A percentile compares a stretch with the other conserved stretches of the same genome.
phyloP scores from a whole-genome alignment of 805 yeast genomes.

The Nakazawaea peltata region DNA sequence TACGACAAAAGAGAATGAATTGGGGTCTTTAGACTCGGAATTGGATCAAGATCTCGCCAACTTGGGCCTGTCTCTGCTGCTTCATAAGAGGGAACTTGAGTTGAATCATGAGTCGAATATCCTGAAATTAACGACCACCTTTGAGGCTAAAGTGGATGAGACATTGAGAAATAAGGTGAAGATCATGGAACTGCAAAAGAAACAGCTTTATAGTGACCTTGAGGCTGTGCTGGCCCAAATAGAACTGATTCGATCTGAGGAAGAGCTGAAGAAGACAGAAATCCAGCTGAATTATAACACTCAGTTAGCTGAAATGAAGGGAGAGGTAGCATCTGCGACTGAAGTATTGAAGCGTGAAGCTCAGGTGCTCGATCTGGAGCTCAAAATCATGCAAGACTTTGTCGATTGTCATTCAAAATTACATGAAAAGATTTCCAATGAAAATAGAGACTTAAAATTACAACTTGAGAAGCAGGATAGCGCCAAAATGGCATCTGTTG shows the following conservation, averaged over 20 bases:
- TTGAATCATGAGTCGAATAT: slow-evolving; percentile 3
- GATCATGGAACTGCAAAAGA: not conserved
- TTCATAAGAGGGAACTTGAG: slow-evolving; percentile 2
- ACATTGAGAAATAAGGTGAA: slow-evolving; percentile 3
- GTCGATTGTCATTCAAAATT: too few relatives aligned
- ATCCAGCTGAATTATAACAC: not conserved
- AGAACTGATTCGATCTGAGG: not conserved
- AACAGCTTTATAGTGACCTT: not conserved
- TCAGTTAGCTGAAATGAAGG: too few relatives aligned
- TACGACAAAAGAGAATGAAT: slow-evolving; percentile 2
- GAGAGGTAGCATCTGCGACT: too few relatives aligned
- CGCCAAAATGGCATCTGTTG: too few relatives aligned
- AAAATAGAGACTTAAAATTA: too few relatives aligned
- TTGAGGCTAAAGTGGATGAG: slow-evolving; percentile 5
- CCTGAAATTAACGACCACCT: slow-evolving; percentile 1
- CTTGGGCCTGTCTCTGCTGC: not conserved
- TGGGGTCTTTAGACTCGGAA: slow-evolving; percentile 1
- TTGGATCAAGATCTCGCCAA: slow-evolving; percentile 2
- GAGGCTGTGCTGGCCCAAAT: not conserved
- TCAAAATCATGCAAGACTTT: too few relatives aligned
- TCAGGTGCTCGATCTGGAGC: too few relatives aligned
- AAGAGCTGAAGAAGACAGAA: not conserved
- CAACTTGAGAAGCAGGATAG: too few relatives aligned
- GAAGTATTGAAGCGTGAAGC: too few relatives aligned
- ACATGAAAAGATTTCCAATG: too few relatives aligned